Evolutionary conservation across 1,284 basidiomycete species (phyloP), one percentile per base, ranked within the genome.

Genomic region (Ceratobasidium sp.): DNA sequence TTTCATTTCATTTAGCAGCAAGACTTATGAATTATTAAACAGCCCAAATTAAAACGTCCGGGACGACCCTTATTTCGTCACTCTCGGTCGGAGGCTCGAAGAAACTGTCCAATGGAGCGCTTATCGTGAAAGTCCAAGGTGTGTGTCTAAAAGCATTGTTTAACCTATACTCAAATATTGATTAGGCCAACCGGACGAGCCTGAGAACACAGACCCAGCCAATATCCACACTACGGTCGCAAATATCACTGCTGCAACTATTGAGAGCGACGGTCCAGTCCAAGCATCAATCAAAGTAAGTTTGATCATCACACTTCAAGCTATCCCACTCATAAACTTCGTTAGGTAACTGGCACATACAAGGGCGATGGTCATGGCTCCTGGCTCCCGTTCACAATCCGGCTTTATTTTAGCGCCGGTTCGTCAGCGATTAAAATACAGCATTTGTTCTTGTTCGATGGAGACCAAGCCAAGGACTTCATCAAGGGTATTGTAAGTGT

Each of bases 381-480:
- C 40, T 81, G 80, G 67, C 73, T 82, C 10, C 80, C 80, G 0
- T 82, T 80, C 72, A 80, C 75, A 8, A 74, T 79, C 13, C 76
- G 81, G 4, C 79, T 81, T 58, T 82, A 81, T 67, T 74, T 81
- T 25, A 74, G 79, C 1, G 78, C 81, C 1, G 80, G 80, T 5
- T 74, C 78, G 8, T 78, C 80, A 0, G 71, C 79, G 7, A 52
- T 81, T 1, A 74, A 79, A 35, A 75, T 80, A 29, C 79, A 79
- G 7, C 80, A 82, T 69, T 80, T 81, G 73, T 82, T 82, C 73
- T 77, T 80, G 2, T 82, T 77, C 64, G 80, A 82, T 60, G 80
- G 77, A 1, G 80, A 82, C 64, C 80, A 82, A 72, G 75, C 72
- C 50, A 78, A 78, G 35, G 80, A 81, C 65, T 82, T 82, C 68